Percentiles rank a stretch among this genome's conserved stretches.
Conservation (phyloP, 306 rosid genomes). For the Ormosia semicastrata region DNA sequence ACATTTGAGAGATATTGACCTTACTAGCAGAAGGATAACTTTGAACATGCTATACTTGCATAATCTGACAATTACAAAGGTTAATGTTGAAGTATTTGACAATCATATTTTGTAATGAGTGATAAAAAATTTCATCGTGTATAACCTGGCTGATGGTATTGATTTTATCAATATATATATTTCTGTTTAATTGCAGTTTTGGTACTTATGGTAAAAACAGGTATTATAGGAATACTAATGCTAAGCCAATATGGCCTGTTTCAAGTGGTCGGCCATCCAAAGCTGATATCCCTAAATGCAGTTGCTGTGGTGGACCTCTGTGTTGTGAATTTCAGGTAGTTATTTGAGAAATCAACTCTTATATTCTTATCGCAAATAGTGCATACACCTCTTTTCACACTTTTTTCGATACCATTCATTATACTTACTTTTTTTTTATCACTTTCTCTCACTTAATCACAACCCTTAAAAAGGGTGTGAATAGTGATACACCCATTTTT, state of each 20-base stretch:
- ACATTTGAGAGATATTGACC: neutral
- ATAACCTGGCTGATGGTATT: neutral
- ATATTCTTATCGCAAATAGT: too few relatives aligned
- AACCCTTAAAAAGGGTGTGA: too few relatives aligned
- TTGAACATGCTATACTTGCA: neutral
- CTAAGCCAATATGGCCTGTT: slow-evolving; percentile 71
- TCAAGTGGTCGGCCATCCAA: slow-evolving; percentile 70
- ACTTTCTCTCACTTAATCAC: too few relatives aligned
- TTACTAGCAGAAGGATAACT: neutral
- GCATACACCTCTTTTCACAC: too few relatives aligned
- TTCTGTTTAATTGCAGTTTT: neutral
- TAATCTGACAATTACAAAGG: neutral
- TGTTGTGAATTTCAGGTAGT: slow-evolving; percentile 44
- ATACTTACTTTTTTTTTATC: too few relatives aligned
- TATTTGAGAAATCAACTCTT: slow-evolving; percentile 7
- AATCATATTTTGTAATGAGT: neutral
- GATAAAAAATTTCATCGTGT: neutral
- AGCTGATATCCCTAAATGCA: slow-evolving; percentile 46
- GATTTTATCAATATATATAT: neutral
- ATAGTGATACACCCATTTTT: too few relatives aligned
- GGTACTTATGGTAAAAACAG: slow-evolving; percentile 33
- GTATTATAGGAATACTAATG: slow-evolving; percentile 55
- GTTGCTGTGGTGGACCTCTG: slow-evolving; percentile 32
- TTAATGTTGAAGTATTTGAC: neutral
- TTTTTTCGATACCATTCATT: too few relatives aligned